A percentile compares a stretch with the other conserved stretches of the same genome.
These are phyloP conservation scores for Epicoccum nigrum DNA, from an alignment of 2,329 filamentous ascomycete genomes.

Conservation along the genomic window DNA sequence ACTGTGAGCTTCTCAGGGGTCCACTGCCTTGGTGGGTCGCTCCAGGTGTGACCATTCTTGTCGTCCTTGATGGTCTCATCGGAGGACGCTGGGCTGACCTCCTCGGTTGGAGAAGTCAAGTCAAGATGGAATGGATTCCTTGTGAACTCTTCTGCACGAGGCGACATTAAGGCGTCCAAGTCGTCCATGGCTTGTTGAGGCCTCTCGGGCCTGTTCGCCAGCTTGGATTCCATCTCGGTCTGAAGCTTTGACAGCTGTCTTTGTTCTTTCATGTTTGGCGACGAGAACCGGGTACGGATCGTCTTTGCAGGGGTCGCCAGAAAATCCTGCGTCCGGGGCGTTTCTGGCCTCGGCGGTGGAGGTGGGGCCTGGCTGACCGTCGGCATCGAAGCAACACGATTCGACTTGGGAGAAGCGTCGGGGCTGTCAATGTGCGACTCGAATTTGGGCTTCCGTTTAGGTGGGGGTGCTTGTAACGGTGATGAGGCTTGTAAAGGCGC, in stretches of 20 bases:
- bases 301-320: constrained; percentile 39
- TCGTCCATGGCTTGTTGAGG: constrained; percentile 43
- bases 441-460: constrained; percentile 16
- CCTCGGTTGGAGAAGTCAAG: constrained; percentile 27
- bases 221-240: constrained; percentile 46
- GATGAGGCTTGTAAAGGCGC: background rate
- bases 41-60: constrained; percentile 37
- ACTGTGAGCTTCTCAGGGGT: constrained; percentile 65
- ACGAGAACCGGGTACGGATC: constrained; percentile 47
- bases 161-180: constrained; percentile 69
- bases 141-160: constrained; percentile 74
- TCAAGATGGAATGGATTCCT: constrained; percentile 53
- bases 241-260: constrained; percentile 48
- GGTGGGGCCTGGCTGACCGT: constrained; percentile 8
- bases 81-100: constrained; percentile 41
- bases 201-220: constrained; percentile 36
- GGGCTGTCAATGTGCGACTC: constrained; percentile 34
- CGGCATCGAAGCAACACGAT: constrained; percentile 18
- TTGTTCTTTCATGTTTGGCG: constrained; percentile 48
- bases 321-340: constrained; percentile 26
- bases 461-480: constrained; percentile 16
- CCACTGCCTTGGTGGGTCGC: constrained; percentile 41
- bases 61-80: constrained; percentile 41
- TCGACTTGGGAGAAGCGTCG: constrained; percentile 25
- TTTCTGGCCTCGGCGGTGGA: constrained; percentile 23